Evolutionary conservation across 305 asterid genomes (phyloP).

Genomic region (Salvia sclarea): DNA sequence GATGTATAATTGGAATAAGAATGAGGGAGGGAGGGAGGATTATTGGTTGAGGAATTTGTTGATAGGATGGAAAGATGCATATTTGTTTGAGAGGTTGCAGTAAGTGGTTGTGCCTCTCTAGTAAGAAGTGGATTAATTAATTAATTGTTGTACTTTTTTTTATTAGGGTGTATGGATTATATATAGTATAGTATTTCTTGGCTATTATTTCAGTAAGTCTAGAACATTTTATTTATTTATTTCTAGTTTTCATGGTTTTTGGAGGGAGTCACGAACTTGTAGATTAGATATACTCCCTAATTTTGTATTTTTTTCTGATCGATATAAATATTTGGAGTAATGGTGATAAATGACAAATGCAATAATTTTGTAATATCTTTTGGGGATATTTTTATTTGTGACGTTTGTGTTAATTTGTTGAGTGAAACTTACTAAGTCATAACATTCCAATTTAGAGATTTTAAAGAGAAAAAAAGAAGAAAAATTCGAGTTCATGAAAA

Average conservation of each 20-base stretch:
- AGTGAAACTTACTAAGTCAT: too few species aligned
- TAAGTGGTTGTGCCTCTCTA: conserved; percentile 37
- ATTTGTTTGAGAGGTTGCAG: conserved; percentile 21
- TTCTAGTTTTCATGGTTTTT: background rate
- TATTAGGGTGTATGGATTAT: conserved; percentile 20
- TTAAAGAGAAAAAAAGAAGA: too few species aligned
- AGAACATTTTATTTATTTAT: background rate
- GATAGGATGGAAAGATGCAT: conserved; percentile 23
- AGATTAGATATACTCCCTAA: background rate
- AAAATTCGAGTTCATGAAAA: too few species aligned
- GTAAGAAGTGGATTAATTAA: conserved; percentile 25
- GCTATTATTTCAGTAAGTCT: background rate
- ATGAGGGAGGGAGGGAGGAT: background rate
- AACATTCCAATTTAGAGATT: too few species aligned
- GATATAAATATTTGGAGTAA: background rate
- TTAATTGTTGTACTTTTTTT: too few species aligned
- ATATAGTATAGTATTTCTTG: background rate
- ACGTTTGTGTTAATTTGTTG: background rate
- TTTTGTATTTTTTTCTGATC: background rate
- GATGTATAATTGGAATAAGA: conserved; percentile 19
- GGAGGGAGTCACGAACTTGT: background rate
- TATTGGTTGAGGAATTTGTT: conserved; percentile 21
- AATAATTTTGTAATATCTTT: background rate
- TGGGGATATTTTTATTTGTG: background rate
- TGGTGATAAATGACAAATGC: background rate